Evolutionary conservation across 2,329 filamentous ascomycete genomes (phyloP), one percentile per base, ranked within the genome.

Genomic region (Fusarium nodosum): DNA sequence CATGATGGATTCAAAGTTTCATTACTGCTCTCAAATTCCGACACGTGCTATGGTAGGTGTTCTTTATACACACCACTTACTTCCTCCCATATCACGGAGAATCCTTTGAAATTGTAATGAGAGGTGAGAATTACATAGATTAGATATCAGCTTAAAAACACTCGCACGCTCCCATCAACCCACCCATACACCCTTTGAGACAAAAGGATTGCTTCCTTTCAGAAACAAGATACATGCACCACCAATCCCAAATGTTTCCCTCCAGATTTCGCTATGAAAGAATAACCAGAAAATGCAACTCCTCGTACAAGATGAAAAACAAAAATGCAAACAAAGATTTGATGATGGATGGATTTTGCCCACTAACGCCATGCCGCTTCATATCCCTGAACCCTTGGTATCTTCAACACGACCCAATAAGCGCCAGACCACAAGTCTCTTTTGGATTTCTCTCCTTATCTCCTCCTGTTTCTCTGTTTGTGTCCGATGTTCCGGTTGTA

Each of bases 371-470:
- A 45, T 68, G 34, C 54, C 68, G 64, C 68, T 71, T 65, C 68
- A 57, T 66, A 58, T 71, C 67, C 67, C 45, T 71, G 34, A 61
- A 70, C 51, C 67, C 66, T 71, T 70, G 67, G 67, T 70, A 70
- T 70, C 67, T 70, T 60, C 58, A 70, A 68, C 66, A 71, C 48
- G 67, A 68, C 67, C 67, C 33, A 70, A 56, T 70, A 69, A 69
- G 67, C 67, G 66, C 62, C 66, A 70, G 54, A 68, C 66, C 64
- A 47, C 64, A 64, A 64, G 54, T 71, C 63, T 70, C 67, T 60
- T 45, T 36, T 51, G 59, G 51, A 46, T 60, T 42, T 51, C 31
- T 53, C 10, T 28, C 22, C 28, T 42, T 31, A 6, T 20, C n/a
- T 33, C 48, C 48, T 33, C 36, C 45, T 33, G 31, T 55, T 24